These are phyloP conservation scores for Citrus medica DNA, from an alignment of 345 rosid species.

Conservation along the genomic window DNA sequence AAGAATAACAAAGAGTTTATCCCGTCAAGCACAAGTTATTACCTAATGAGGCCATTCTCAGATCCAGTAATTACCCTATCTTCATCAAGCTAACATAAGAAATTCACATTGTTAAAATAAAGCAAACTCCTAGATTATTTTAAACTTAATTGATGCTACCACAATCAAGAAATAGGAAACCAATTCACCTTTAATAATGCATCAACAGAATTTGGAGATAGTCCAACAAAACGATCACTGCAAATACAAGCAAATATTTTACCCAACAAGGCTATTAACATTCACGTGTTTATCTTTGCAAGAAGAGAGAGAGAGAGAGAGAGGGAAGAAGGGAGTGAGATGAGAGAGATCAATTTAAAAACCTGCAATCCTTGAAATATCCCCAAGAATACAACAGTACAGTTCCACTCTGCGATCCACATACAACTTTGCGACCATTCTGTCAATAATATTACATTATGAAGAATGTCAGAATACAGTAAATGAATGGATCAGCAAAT, in stretches of 20 bases:
- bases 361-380: slow-evolving; percentile 97
- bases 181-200: slow-evolving; percentile 65
- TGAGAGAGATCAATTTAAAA: background rate
- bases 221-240: slow-evolving; percentile 93
- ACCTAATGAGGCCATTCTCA: slow-evolving; percentile 92
- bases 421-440: slow-evolving; percentile 80
- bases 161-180: background rate
- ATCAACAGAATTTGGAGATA: slow-evolving; percentile 79
- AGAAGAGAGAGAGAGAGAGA: background rate
- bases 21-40: slow-evolving; percentile 12
- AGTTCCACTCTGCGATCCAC: slow-evolving; percentile 81
- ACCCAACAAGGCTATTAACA: slow-evolving; percentile 7
- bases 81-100: slow-evolving; percentile 71
- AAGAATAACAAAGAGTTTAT: background rate
- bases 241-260: slow-evolving; percentile 15
- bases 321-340: too few species aligned
- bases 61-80: slow-evolving; percentile 78
- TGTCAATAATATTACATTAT: slow-evolving; percentile 22
- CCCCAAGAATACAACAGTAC: slow-evolving; percentile 89
- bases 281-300: background rate
- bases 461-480: slow-evolving; percentile 1
- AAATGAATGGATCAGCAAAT: background rate
- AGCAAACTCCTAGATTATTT: background rate
- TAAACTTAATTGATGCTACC: slow-evolving; percentile 6
- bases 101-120: slow-evolving; percentile 1